Evolutionary conservation across 1,139 yeast species (phyloP).

Genomic region (Saccharomyces hybrid): DNA sequence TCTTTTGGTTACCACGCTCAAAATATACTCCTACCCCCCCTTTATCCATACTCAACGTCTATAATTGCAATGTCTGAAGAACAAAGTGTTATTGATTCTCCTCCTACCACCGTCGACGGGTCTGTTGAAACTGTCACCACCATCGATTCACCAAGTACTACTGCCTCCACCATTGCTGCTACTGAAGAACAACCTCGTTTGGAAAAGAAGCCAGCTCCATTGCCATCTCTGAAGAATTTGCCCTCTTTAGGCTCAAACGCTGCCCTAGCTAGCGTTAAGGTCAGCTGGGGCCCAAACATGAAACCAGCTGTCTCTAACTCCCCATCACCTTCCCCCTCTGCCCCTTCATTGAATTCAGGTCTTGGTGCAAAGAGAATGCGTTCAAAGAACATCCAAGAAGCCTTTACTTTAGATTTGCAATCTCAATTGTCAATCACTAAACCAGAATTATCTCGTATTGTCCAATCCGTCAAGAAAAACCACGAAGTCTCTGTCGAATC

Average conservation of each 20-base stretch:
- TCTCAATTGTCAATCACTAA: slow-evolving; percentile 59
- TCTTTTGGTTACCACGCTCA: slow-evolving; percentile 1
- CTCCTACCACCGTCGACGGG: slow-evolving; percentile 1
- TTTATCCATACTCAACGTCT: too few species aligned
- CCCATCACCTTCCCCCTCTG: slow-evolving; percentile 26
- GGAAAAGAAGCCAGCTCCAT: slow-evolving; percentile 27
- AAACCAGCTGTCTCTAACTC: slow-evolving; percentile 34
- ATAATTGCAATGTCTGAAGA: not conserved
- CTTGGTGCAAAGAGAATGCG: slow-evolving; percentile 31
- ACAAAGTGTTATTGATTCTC: not conserved
- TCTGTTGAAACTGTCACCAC: slow-evolving; percentile 4
- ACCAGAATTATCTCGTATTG: slow-evolving; percentile 57
- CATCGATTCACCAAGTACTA: slow-evolving; percentile 3
- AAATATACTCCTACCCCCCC: not conserved
- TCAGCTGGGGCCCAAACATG: slow-evolving; percentile 42
- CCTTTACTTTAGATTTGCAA: slow-evolving; percentile 60
- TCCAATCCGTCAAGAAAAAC: slow-evolving; percentile 53
- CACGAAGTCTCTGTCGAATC: slow-evolving; percentile 73
- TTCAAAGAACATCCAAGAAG: slow-evolving; percentile 56
- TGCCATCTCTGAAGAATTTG: slow-evolving; percentile 48
- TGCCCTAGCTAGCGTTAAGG: slow-evolving; percentile 34
- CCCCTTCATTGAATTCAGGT: slow-evolving; percentile 17
- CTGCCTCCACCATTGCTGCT: slow-evolving; percentile 4
- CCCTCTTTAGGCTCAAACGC: slow-evolving; percentile 60
- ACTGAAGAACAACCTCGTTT: slow-evolving; percentile 8